phyloP scores from a whole-genome alignment of 805 yeast genomes.

The Metschnikowia proteae region DNA sequence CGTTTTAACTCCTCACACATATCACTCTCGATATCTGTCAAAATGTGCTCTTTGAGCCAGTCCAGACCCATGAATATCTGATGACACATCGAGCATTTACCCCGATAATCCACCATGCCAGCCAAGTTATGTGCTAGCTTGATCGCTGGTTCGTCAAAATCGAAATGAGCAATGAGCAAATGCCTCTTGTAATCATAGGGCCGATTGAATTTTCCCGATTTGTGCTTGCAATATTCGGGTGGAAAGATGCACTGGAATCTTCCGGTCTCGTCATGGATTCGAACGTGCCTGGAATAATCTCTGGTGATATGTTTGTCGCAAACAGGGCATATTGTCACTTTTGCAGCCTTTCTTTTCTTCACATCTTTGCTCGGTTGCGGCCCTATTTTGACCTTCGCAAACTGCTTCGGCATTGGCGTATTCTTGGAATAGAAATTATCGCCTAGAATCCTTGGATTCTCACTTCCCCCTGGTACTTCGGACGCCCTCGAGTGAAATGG shows the following conservation, averaged over 20 bases:
- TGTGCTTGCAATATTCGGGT: slow-evolving; percentile 36
- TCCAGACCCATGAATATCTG: slow-evolving; percentile 43
- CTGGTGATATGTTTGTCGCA: slow-evolving; percentile 41
- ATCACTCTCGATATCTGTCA: slow-evolving; percentile 19
- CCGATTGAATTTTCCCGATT: slow-evolving; percentile 41
- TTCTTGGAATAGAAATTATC: background rate
- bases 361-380: background rate
- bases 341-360: slow-evolving; percentile 28
- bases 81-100: slow-evolving; percentile 47
- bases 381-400: background rate
- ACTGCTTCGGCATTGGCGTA: background rate
- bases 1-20: slow-evolving; percentile 9
- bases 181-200: slow-evolving; percentile 47
- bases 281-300: slow-evolving; percentile 40
- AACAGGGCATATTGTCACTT: slow-evolving; percentile 37
- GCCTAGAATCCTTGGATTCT: background rate
- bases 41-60: slow-evolving; percentile 56
- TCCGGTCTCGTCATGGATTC: slow-evolving; percentile 43
- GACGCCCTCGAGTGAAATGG: slow-evolving; percentile 1
- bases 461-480: background rate
- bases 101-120: slow-evolving; percentile 37
- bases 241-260: slow-evolving; percentile 43
- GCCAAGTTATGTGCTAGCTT: slow-evolving; percentile 38
- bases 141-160: slow-evolving; percentile 40
- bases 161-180: slow-evolving; percentile 39